Conservation (phyloP, 2,329 filamentous ascomycete genomes). For the Cercospora sp. region DNA sequence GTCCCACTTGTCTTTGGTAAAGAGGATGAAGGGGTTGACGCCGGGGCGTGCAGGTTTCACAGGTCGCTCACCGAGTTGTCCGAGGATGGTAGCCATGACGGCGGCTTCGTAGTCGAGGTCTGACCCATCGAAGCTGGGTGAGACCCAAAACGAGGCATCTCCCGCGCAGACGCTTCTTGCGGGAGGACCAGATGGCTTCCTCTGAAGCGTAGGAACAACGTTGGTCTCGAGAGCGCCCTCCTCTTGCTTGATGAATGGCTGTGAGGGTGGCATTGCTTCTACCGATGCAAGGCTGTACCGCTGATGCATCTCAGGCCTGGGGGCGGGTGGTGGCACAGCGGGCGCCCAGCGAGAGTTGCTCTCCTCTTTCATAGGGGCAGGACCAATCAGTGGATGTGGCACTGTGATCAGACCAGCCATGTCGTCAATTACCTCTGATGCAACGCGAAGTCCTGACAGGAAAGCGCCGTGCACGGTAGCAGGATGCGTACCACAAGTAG, state of each 20-base stretch:
- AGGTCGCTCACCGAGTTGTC: conserved; percentile 71
- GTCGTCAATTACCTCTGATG: conserved; percentile 77
- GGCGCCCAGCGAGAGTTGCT: conserved; percentile 26
- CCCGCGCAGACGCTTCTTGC: conserved; percentile 35
- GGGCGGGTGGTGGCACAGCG: not conserved
- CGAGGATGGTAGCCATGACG: conserved; percentile 57
- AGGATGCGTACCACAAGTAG: conserved; percentile 92
- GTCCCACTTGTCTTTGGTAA: conserved; percentile 73
- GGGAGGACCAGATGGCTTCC: conserved; percentile 29
- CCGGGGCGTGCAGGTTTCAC: conserved; percentile 69
- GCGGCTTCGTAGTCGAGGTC: conserved; percentile 57
- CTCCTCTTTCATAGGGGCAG: conserved; percentile 48
- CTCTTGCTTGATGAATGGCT: conserved; percentile 34
- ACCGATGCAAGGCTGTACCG: not conserved
- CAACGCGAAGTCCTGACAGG: conserved; percentile 84
- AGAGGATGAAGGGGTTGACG: conserved; percentile 85
- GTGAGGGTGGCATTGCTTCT: conserved; percentile 1
- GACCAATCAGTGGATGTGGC: conserved; percentile 70
- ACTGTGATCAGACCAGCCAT: conserved; percentile 80
- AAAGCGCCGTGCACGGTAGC: conserved; percentile 97
- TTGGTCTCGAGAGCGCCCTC: conserved; percentile 6
- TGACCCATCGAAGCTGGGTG: conserved; percentile 33
- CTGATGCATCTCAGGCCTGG: not conserved
- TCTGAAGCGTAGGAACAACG: conserved; percentile 8
- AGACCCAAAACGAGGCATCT: conserved; percentile 39